A percentile compares a stretch with the other conserved stretches of the same genome.
phyloP scores from a whole-genome alignment of 2,329 filamentous ascomycete species.

The Cladophialophora bantiana region DNA sequence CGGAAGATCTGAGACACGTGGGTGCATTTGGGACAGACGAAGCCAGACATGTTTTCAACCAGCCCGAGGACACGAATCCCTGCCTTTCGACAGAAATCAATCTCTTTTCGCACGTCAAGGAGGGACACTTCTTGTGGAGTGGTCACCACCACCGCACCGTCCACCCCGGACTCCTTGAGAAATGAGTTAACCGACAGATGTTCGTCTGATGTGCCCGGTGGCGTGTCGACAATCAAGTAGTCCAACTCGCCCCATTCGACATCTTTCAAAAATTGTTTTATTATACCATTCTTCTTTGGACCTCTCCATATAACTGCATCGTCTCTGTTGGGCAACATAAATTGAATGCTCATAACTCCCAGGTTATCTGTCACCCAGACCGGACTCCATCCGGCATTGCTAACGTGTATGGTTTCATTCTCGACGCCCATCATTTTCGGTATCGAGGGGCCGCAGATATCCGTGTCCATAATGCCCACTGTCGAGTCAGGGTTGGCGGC shows the following conservation, averaged over 20 bases:
- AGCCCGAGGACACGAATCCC: conserved; percentile 86
- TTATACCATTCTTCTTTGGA: conserved; percentile 97
- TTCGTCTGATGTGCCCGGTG: conserved; percentile 93
- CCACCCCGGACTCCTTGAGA: conserved; percentile 87
- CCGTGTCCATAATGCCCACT: conserved; percentile 96
- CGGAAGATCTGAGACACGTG: conserved; percentile 84
- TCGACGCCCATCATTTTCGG: conserved; percentile 97
- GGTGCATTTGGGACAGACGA: conserved; percentile 92
- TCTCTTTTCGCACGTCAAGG: conserved; percentile 93
- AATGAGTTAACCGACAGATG: conserved; percentile 93
- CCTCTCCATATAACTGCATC: conserved; percentile 98
- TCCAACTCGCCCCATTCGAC: conserved; percentile 97
- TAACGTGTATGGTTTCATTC: conserved; percentile 89
- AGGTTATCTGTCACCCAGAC: conserved; percentile 96
- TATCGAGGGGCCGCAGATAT: conserved; percentile 95
- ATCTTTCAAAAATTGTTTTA: conserved; percentile 97
- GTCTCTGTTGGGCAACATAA: conserved; percentile 93
- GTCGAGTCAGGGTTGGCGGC: conserved; percentile 78
- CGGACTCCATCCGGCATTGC: conserved; percentile 86
- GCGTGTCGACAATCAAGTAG: conserved; percentile 91
- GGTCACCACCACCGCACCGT: conserved; percentile 90
- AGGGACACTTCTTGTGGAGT: conserved; percentile 94
- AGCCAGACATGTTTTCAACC: conserved; percentile 98
- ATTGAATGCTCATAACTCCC: conserved; percentile 96
- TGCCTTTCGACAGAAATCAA: conserved; percentile 96